Evolutionary conservation across 176 grass and related monocot species (phyloP).

Genomic region (Carex scoparia): DNA sequence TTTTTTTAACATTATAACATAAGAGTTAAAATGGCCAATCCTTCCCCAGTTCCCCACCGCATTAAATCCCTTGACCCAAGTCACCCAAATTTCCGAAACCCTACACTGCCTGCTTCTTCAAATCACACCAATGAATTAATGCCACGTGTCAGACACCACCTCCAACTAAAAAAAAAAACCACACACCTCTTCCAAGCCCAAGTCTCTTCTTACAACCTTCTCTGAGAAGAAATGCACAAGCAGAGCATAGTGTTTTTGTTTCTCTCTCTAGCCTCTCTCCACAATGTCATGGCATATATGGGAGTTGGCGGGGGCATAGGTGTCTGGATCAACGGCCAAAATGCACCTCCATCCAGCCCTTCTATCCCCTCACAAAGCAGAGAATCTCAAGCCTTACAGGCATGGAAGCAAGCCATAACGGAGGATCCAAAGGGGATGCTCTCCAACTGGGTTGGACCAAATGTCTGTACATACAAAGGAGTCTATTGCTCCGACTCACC

Average conservation of each 20-base stretch:
- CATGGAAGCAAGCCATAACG: constrained; percentile 59
- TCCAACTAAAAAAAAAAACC: not conserved
- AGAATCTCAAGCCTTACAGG: constrained; percentile 66
- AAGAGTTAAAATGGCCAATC: too few species aligned
- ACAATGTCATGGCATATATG: constrained; percentile 32
- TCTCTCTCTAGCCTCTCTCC: not conserved
- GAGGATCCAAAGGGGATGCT: constrained; percentile 59
- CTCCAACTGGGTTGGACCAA: constrained; percentile 55
- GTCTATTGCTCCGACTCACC: constrained; percentile 73
- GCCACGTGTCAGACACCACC: not conserved
- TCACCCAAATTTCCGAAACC: constrained; percentile 4
- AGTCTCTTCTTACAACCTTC: not conserved
- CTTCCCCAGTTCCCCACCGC: not conserved
- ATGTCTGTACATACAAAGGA: constrained; percentile 78
- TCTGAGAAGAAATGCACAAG: not conserved
- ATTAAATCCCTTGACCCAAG: constrained; percentile 7
- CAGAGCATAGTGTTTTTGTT: constrained; percentile 10
- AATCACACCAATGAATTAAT: not conserved
- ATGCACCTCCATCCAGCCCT: not conserved
- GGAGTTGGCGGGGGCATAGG: constrained; percentile 41
- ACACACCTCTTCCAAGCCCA: not conserved
- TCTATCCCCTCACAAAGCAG: constrained; percentile 17
- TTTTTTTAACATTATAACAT: not conserved
- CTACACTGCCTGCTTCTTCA: not conserved
- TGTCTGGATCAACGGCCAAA: constrained; percentile 45